Evolutionary conservation across 106 monocot genomes (phyloP), one percentile per base, ranked within the genome.

Genomic region (Acorus calamus): DNA sequence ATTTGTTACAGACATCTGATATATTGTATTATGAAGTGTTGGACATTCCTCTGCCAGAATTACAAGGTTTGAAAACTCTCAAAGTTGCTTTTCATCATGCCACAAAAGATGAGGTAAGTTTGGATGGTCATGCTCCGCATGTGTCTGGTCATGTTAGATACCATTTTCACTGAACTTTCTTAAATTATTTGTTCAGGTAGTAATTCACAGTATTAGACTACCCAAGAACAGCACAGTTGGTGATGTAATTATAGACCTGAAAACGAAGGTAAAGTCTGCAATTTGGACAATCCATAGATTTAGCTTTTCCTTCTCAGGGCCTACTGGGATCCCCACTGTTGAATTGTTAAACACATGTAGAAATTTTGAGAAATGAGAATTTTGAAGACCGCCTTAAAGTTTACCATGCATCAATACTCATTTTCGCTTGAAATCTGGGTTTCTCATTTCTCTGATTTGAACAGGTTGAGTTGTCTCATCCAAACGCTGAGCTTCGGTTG

Each of bases 61-160:
- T 98, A 73, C 88, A 98, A 73, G 76, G 87, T 49, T 59, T 98
- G 49, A 98, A 98, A 78, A 91, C 91, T 63, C 73, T 98, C 59
- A 98, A 98, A 74, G 91, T 98, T 78, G 96, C 90, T 74, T 98
- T 98, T 62, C 87, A 98, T 69, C 87, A 85, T 85, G 76, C 91
- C 53, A 83, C 88, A 28, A 98, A 98, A 62, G 87, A 91, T 71
- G 91, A 98, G 79, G 96, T 92, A 44, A 3, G 71, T 56, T 50
- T 61, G 6, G 41, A 57, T 4, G n/a, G n/a, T 12, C 47, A 9
- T 66, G 12, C 10, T 12, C 28, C 7, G 13, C 13, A n/a, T 7
- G 4, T 14, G 50, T 12, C 41, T 14, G 57, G 60, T 44, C 1
- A 28, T 28, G 28, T 28, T 28, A 28, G 28, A 28, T 28, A 28